A percentile compares a stretch with the other conserved stretches of the same genome.
Conservation (phyloP, 768 basidiomycete genomes). For the Boletus rex-veris region DNA sequence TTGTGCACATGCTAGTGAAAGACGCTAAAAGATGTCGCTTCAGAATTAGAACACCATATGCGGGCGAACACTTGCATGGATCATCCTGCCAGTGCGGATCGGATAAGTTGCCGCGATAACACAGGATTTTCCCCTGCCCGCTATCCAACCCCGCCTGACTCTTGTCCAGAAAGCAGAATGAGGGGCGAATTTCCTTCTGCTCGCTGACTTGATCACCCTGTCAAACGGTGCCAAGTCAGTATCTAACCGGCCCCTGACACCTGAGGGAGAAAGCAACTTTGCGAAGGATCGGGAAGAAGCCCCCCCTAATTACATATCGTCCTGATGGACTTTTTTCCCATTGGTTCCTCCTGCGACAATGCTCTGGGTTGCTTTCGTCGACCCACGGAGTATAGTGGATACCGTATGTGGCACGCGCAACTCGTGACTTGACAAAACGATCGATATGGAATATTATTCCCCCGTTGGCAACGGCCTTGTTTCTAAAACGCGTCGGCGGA, state of each 20-base stretch:
- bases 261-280: too few species aligned
- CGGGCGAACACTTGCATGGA: neutral
- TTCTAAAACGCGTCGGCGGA: too few species aligned
- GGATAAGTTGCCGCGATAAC: neutral
- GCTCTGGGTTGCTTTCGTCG: too few species aligned
- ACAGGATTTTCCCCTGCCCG: neutral
- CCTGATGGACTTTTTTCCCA: too few species aligned
- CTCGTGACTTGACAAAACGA: too few species aligned
- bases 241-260: neutral
- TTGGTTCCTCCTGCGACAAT: too few species aligned
- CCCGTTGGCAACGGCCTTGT: too few species aligned
- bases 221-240: neutral
- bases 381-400: too few species aligned
- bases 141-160: neutral
- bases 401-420: too few species aligned
- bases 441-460: too few species aligned
- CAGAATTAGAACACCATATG: neutral
- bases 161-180: neutral
- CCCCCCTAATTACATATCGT: too few species aligned
- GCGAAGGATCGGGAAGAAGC: too few species aligned
- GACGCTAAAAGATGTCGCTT: neutral
- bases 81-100: constrained; percentile 5
- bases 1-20: neutral
- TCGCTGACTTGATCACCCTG: constrained; percentile 1
- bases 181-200: neutral